These are phyloP conservation scores for Aspergillus leporis DNA, from an alignment of 495 filamentous ascomycete genomes.

Conservation along the genomic window DNA sequence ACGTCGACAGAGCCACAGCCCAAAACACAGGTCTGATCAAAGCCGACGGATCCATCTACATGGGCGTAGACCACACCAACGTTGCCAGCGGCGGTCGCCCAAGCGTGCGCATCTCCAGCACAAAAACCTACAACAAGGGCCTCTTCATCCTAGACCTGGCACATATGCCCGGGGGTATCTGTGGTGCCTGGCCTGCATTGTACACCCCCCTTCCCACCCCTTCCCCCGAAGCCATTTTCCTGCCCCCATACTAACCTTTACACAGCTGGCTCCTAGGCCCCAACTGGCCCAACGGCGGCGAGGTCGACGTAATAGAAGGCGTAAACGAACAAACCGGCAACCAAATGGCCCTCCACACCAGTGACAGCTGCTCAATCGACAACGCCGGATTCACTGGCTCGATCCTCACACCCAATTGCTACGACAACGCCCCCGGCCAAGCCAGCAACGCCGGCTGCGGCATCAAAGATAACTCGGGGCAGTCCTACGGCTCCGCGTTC, in stretches of 20 bases:
- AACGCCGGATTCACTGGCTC: constrained; percentile 45
- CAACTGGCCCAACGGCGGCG: constrained; percentile 68
- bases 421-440: constrained; percentile 47
- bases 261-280: constrained; percentile 52
- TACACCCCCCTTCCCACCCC: constrained; percentile 41
- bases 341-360: constrained; percentile 68
- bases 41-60: constrained; percentile 40
- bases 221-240: not conserved
- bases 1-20: constrained; percentile 54
- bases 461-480: constrained; percentile 35
- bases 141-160: constrained; percentile 62
- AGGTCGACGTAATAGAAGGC: constrained; percentile 76
- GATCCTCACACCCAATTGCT: constrained; percentile 50
- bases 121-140: constrained; percentile 53
- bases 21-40: constrained; percentile 53
- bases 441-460: constrained; percentile 55
- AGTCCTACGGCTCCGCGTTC: constrained; percentile 56
- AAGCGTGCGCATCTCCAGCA: constrained; percentile 57
- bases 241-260: constrained; percentile 14
- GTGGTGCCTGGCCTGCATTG: constrained; percentile 62
- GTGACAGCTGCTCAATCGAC: constrained; percentile 55
- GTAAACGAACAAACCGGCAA: constrained; percentile 58
- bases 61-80: constrained; percentile 42
- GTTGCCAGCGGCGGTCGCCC: constrained; percentile 48
- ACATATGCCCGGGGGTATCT: constrained; percentile 57